Evolutionary conservation across 1,139 yeast genomes (phyloP).

Genomic region (Suhomyces bribrorum): DNA sequence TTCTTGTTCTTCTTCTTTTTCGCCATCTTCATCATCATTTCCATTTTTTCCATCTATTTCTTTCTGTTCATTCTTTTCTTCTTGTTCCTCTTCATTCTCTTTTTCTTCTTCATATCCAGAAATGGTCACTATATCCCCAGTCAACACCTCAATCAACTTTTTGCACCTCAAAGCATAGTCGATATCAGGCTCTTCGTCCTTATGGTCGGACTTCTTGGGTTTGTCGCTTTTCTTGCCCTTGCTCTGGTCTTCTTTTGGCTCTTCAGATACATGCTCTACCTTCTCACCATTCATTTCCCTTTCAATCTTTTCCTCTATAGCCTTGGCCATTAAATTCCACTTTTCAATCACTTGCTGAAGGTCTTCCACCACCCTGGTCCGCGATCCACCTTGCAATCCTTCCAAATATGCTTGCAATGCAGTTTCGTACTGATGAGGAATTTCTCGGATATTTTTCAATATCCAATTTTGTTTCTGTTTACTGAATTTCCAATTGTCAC

Average conservation of each 20-base stretch:
- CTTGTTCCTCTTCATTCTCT: conserved; percentile 12
- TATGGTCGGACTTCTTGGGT: conserved; percentile 15
- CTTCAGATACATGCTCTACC: conserved; percentile 21
- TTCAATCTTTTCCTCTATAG: conserved; percentile 41
- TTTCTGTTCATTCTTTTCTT: conserved; percentile 10
- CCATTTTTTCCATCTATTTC: conserved; percentile 16
- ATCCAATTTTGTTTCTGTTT: conserved; percentile 96
- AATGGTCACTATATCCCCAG: conserved; percentile 37
- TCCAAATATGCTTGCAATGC: conserved; percentile 60
- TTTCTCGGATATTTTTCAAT: conserved; percentile 60
- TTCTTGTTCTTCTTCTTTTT: conserved; percentile 11
- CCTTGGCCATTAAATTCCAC: conserved; percentile 59
- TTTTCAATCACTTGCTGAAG: conserved; percentile 47
- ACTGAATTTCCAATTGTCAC: conserved; percentile 81
- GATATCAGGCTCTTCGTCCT: conserved; percentile 21
- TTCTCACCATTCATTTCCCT: conserved; percentile 29
- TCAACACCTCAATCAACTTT: conserved; percentile 34
- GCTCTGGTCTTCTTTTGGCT: conserved; percentile 25
- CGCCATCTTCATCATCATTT: conserved; percentile 5
- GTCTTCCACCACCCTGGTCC: conserved; percentile 57
- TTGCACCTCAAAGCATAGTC: conserved; percentile 51
- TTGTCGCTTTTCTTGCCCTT: conserved; percentile 13
- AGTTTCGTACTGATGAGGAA: conserved; percentile 57
- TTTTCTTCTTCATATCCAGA: conserved; percentile 33
- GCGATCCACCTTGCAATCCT: conserved; percentile 75